Evolutionary conservation across 306 rosid species (phyloP).

Genomic region (Hippophae tibetana): DNA sequence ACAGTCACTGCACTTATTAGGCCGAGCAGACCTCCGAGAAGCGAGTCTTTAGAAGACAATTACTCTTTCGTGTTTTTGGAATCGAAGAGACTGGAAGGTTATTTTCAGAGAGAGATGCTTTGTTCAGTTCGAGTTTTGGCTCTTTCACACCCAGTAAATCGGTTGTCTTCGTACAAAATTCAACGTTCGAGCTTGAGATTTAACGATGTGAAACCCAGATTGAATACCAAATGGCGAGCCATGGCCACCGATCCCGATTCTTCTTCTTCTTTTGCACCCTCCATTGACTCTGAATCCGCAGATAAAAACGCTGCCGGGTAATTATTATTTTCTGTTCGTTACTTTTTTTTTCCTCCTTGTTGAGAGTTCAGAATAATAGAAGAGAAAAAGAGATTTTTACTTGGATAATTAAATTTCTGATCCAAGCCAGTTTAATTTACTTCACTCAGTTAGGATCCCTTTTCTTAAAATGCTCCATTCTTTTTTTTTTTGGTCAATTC

Average conservation of each 20-base stretch:
- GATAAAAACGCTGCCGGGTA: slow-evolving; percentile 60
- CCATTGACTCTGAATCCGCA: slow-evolving; percentile 48
- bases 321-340: neutral
- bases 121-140: slow-evolving; percentile 38
- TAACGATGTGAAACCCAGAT: slow-evolving; percentile 9
- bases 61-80: neutral
- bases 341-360: neutral
- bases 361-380: neutral
- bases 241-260: slow-evolving; percentile 50
- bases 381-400: neutral
- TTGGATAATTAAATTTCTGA: no score
- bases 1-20: no score
- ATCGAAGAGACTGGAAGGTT: neutral
- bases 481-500: no score
- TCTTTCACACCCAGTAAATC: slow-evolving; percentile 24
- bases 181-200: slow-evolving; percentile 19
- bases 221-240: slow-evolving; percentile 25
- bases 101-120: slow-evolving; percentile 19
- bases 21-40: no score
- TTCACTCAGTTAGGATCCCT: no score
- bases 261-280: slow-evolving; percentile 41
- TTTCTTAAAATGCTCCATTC: no score
- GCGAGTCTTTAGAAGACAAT: neutral
- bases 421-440: no score
- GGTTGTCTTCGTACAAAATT: slow-evolving; percentile 8